phyloP scores from a whole-genome alignment of 1,284 basidiomycete species.

The Fomitopsis betulina region DNA sequence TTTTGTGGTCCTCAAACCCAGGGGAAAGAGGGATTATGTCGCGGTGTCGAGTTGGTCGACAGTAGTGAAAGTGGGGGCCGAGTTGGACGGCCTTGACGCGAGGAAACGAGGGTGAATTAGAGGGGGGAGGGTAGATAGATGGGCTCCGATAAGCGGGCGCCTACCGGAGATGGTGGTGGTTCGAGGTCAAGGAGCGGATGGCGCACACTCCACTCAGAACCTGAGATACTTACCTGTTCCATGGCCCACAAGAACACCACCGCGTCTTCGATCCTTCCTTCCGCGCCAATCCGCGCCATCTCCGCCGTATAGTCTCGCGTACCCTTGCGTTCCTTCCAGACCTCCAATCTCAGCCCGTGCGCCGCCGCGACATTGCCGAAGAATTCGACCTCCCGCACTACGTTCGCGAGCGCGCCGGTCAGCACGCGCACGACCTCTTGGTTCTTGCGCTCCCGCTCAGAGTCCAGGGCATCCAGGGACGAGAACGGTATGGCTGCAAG shows the following conservation, averaged over 20 bases:
- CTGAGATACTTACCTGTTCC: constrained; percentile 48
- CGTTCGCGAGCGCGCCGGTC: constrained; percentile 48
- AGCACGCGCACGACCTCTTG: constrained; percentile 45
- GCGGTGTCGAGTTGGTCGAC: no score
- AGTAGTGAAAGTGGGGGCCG: no score
- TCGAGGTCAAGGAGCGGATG: no score
- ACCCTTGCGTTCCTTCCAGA: constrained; percentile 52
- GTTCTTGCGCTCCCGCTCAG: constrained; percentile 33
- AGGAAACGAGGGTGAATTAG: no score
- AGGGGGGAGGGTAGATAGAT: no score
- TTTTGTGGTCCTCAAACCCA: no score
- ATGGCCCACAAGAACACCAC: constrained; percentile 74
- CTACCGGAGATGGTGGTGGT: no score
- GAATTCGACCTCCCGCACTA: constrained; percentile 58
- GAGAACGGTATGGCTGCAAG: constrained; percentile 50
- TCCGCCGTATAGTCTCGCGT: constrained; percentile 69
- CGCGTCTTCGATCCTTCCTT: constrained; percentile 54
- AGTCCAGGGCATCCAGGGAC: constrained; percentile 26
- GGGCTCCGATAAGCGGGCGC: no score
- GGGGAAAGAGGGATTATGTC: no score
- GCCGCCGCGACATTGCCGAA: constrained; percentile 48
- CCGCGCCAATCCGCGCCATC: constrained; percentile 49
- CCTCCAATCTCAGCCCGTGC: constrained; percentile 40
- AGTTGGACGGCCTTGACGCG: no score
- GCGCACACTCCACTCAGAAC: neutral